These are phyloP conservation scores for Sphagnum tenellum DNA, from an alignment of 225 moss, liverwort and hornwort species.

Conservation along the genomic window DNA sequence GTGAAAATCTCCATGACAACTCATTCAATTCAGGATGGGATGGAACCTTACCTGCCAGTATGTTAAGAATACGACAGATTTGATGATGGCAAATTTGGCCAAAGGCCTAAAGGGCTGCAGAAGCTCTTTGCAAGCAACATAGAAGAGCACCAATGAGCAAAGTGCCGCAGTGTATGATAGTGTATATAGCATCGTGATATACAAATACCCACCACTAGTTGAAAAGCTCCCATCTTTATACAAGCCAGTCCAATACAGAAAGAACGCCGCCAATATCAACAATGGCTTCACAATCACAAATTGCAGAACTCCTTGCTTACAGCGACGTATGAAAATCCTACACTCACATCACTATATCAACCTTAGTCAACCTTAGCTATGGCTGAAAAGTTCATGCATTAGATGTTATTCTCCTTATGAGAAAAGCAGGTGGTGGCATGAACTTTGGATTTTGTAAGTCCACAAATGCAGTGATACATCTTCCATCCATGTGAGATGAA, in stretches of 20 bases:
- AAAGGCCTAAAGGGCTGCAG: constrained; percentile 67
- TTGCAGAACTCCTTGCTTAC: constrained; percentile 78
- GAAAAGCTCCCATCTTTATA: constrained; percentile 61
- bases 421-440: no score
- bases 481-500: neutral
- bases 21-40: neutral
- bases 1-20: no score
- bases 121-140: constrained; percentile 87
- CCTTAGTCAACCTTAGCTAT: no score
- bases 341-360: no score
- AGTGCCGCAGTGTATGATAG: constrained; percentile 68
- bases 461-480: neutral
- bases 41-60: constrained; percentile 55
- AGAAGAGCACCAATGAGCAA: constrained; percentile 66
- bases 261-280: constrained; percentile 49
- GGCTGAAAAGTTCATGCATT: no score
- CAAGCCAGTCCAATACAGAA: constrained; percentile 53
- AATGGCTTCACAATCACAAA: constrained; percentile 86
- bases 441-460: no score
- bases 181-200: constrained; percentile 74
- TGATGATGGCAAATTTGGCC: constrained; percentile 85
- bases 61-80: constrained; percentile 90
- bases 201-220: constrained; percentile 44
- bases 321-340: constrained; percentile 82
- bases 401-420: no score